Base-by-base conservation (phyloP, 768 basidiomycete genomes). In the Royoungia palumana region DNA sequence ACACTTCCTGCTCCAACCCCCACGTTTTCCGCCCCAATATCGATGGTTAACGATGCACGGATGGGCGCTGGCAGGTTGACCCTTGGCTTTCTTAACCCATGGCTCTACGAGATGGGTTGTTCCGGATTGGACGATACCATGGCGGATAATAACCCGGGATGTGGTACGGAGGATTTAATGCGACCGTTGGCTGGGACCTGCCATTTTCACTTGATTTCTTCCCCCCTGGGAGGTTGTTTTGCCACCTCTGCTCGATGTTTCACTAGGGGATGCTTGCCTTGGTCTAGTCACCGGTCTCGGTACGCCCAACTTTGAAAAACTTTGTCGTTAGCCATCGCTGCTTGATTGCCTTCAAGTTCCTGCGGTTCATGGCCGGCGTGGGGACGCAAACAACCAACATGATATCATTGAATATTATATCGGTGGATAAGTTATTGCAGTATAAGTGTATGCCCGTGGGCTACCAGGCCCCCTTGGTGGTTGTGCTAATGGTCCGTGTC, bases 1-100 rank as follows among this genome's bases (percentile, higher is more conserved):
- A 87, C 25, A 89, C 87, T 2, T 86, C 84, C 16, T 81, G 82
- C 1, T 62, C 85, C 1, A n/a, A 58, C 82, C 8, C 87, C 86
- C 0, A 73, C 82, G 0, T 83, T 89, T 50, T 75, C 85, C 6
- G 79, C 75, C 20, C 68, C 87, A 42, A 70, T 87, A 13, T 73
- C 84, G 3, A 73, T 88, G 53, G 65, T 88, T 43, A 86, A 87
- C 44, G 82, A 87, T 47, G 81, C 76, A 4, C 76, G 81, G 9
- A 62, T 84, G 22, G 63, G 65, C 2, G 68, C 67, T 0, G 68
- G 70, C 0, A 65, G 70, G 42, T 56, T 65, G 9, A 47, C 82
- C 21, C 66, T 87, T n/a, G 85, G 85, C 0, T 85, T 85, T 66
- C 67, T 87, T 50, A 86, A 86, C 62, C 84, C 82, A 2, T 69